These are phyloP conservation scores for Citrus trifoliata DNA, from an alignment of 345 rosid genomes.

Conservation along the genomic window DNA sequence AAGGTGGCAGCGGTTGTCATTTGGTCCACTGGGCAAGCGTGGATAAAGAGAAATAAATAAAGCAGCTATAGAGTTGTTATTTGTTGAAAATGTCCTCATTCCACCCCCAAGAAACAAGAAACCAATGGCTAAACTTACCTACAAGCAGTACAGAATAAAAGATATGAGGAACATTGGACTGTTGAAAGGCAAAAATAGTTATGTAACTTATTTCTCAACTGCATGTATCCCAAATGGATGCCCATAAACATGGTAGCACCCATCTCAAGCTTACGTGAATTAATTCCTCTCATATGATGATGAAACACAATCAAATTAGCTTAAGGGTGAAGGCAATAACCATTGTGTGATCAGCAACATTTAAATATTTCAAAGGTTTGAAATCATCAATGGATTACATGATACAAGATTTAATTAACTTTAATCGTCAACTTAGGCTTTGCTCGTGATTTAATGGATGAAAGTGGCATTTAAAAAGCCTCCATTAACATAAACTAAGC, in stretches of 20 bases:
- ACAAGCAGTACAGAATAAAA: slow-evolving; percentile 12
- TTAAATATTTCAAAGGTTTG: neutral
- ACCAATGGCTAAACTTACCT: slow-evolving; percentile 94
- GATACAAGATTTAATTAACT: neutral
- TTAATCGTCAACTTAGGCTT: neutral
- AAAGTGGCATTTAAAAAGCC: neutral
- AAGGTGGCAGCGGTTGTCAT: slow-evolving; percentile 98
- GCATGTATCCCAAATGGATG: neutral
- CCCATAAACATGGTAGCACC: neutral
- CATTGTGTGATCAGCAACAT: neutral
- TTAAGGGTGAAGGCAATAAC: neutral
- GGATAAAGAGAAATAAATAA: slow-evolving; percentile 89
- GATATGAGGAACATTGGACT: slow-evolving; percentile 5
- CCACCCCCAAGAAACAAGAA: slow-evolving; percentile 99
- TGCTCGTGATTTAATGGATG: neutral
- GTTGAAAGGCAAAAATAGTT: slow-evolving; percentile 1
- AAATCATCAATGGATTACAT: neutral
- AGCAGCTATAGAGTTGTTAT: slow-evolving; percentile 78
- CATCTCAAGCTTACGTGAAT: neutral
- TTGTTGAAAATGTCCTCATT: slow-evolving; percentile 82
- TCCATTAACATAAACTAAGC: neutral
- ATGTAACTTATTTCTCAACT: slow-evolving; percentile 8
- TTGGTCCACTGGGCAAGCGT: slow-evolving; percentile 91
- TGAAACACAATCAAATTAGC: neutral
- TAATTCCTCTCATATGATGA: neutral